Conservation (phyloP, 2,329 filamentous ascomycete genomes). For the Colletotrichum caudatum region DNA sequence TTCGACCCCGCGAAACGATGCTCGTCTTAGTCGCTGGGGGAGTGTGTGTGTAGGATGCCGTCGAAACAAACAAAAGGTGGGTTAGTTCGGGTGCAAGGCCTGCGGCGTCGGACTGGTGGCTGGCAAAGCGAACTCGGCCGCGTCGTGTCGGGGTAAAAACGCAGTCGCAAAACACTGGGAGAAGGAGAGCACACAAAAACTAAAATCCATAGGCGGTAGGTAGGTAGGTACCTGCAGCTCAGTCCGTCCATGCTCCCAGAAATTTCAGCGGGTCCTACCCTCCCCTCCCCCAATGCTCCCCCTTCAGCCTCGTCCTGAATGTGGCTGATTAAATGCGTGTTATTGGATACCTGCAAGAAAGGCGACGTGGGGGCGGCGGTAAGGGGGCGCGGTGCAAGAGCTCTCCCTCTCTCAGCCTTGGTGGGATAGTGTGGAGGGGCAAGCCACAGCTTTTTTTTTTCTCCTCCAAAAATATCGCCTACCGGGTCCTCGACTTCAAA, state of each 20-base stretch:
- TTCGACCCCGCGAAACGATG: background rate
- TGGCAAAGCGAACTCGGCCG: too few species aligned
- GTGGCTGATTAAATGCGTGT: background rate
- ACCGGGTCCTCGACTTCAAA: background rate
- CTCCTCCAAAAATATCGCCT: background rate
- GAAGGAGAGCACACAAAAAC: background rate
- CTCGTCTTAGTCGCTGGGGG: background rate
- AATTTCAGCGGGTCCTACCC: slow-evolving; percentile 28
- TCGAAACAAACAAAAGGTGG: background rate
- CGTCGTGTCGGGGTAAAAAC: background rate
- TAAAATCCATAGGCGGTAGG: background rate
- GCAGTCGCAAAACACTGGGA: background rate
- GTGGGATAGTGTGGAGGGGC: background rate
- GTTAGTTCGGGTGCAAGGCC: too few species aligned
- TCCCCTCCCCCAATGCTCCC: background rate
- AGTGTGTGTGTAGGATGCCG: background rate
- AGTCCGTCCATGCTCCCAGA: background rate
- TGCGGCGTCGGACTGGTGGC: background rate
- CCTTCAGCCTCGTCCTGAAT: background rate
- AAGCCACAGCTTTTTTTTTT: background rate
- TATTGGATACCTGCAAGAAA: background rate
- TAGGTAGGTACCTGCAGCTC: background rate
- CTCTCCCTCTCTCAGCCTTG: slow-evolving; percentile 13
- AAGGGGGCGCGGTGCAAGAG: background rate
- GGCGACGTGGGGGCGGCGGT: background rate